These are phyloP conservation scores for Talaromyces funiculosus DNA, from an alignment of 2,329 filamentous ascomycete species.

Conservation along the genomic window DNA sequence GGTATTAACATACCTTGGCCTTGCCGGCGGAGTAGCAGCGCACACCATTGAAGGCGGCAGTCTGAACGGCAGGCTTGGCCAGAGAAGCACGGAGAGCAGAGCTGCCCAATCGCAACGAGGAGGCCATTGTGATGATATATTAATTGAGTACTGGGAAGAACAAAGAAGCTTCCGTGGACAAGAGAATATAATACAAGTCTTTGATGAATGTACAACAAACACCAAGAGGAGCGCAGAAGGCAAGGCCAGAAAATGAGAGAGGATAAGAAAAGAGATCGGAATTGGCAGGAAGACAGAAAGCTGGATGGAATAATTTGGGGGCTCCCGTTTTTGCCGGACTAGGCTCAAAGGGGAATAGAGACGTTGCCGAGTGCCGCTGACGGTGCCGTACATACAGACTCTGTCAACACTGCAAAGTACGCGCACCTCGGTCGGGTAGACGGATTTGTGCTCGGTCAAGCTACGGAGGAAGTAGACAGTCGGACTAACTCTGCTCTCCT, in stretches of 20 bases:
- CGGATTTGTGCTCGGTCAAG: slow-evolving; percentile 4
- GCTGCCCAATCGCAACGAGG: slow-evolving; percentile 73
- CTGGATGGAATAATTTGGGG: slow-evolving; percentile 6
- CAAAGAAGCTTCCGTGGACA: slow-evolving; percentile 14
- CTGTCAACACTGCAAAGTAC: too few relatives aligned
- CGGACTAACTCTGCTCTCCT: not conserved
- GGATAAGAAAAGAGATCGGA: slow-evolving; percentile 28
- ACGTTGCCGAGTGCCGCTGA: slow-evolving; percentile 4
- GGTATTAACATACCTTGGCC: slow-evolving; percentile 61
- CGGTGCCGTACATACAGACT: not conserved
- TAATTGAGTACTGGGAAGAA: slow-evolving; percentile 25
- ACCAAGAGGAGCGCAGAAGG: not conserved
- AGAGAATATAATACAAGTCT: slow-evolving; percentile 11
- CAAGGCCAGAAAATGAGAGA: slow-evolving; percentile 15
- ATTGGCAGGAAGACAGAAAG: slow-evolving; percentile 24
- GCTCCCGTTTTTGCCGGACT: slow-evolving; percentile 6
- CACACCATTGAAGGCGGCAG: slow-evolving; percentile 71
- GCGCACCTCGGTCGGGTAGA: not conserved
- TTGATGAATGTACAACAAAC: slow-evolving; percentile 8
- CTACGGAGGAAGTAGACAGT: too few relatives aligned
- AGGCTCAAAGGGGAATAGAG: not conserved
- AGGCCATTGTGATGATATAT: slow-evolving; percentile 61
- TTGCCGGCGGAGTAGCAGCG: slow-evolving; percentile 87
- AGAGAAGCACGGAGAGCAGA: slow-evolving; percentile 72
- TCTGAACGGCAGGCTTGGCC: slow-evolving; percentile 62